These are phyloP conservation scores for Cryptococcus neoformans DNA, from an alignment of 1,284 basidiomycete species.

Conservation along the genomic window DNA sequence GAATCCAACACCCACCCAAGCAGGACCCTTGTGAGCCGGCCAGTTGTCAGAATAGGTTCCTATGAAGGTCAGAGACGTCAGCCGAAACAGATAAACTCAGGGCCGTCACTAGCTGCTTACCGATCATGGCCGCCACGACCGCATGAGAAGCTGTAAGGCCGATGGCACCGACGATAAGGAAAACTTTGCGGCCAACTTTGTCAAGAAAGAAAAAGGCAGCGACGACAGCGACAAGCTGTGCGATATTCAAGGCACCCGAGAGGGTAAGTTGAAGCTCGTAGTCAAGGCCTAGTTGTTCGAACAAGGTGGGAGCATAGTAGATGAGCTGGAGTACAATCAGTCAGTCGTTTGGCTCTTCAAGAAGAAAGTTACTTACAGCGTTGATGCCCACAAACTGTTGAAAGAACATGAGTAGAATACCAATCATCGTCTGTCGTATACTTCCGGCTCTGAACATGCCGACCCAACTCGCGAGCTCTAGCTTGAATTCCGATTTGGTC, in stretches of 20 bases:
- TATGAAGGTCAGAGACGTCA: constrained; percentile 4
- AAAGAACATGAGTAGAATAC: constrained; percentile 27
- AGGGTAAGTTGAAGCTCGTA: constrained; percentile 27
- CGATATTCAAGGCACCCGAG: constrained; percentile 44
- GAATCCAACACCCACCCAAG: constrained; percentile 28
- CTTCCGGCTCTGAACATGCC: constrained; percentile 24
- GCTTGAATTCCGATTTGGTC: constrained; percentile 15
- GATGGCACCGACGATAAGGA: constrained; percentile 28
- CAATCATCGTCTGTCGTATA: constrained; percentile 21
- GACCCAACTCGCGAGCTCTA: constrained; percentile 19
- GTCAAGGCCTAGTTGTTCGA: constrained; percentile 37
- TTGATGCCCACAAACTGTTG: constrained; percentile 35
- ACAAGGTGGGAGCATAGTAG: constrained; percentile 19
- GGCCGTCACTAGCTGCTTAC: too few relatives aligned
- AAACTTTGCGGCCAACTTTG: constrained; percentile 40
- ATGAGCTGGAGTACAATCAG: not conserved
- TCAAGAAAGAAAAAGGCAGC: constrained; percentile 45
- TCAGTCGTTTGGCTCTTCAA: too few relatives aligned
- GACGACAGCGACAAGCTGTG: constrained; percentile 38
- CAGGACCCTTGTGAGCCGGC: constrained; percentile 15
- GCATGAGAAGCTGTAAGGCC: constrained; percentile 17
- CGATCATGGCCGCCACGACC: constrained; percentile 23
- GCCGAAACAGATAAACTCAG: too few relatives aligned
- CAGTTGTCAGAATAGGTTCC: constrained; percentile 21
- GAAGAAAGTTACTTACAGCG: constrained; percentile 6